A percentile compares a stretch with the other conserved stretches of the same genome.
Conservation (phyloP, 768 basidiomycete genomes). For the Pleurotus tuber-regium region DNA sequence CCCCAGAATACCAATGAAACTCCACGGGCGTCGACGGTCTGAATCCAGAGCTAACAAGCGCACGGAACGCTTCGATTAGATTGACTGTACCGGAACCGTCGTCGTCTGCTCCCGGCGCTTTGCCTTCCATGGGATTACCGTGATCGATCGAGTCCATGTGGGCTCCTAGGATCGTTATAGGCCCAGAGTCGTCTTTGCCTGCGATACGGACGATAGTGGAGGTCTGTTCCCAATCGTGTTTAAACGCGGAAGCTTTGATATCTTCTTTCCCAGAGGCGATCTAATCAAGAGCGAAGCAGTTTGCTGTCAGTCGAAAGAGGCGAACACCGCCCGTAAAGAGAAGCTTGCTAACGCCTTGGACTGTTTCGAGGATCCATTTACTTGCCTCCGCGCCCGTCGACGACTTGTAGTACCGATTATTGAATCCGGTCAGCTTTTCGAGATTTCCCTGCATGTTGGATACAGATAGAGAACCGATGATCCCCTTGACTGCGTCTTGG, state of each 20-base stretch:
- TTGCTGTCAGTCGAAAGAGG: background rate
- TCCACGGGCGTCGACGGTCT: constrained; percentile 39
- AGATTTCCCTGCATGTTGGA: constrained; percentile 26
- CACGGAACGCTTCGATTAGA: constrained; percentile 40
- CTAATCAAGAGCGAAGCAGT: background rate
- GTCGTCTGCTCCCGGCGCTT: constrained; percentile 49
- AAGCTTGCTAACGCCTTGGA: constrained; percentile 16
- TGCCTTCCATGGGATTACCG: constrained; percentile 32
- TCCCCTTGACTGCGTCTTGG: constrained; percentile 19
- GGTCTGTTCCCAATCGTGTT: constrained; percentile 30
- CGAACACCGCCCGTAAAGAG: background rate
- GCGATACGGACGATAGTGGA: constrained; percentile 35
- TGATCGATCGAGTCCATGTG: constrained; percentile 43
- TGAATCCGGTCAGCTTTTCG: constrained; percentile 28
- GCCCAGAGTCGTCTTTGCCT: constrained; percentile 24
- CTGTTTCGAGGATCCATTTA: constrained; percentile 27
- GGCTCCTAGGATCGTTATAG: constrained; percentile 35
- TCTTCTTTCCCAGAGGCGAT: constrained; percentile 21
- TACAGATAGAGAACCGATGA: constrained; percentile 21
- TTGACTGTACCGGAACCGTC: constrained; percentile 46
- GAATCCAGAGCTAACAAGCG: constrained; percentile 35
- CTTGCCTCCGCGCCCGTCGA: constrained; percentile 29
- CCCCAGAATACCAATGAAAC: constrained; percentile 47
- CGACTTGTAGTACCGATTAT: constrained; percentile 32
- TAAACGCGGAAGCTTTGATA: constrained; percentile 26